Base-by-base conservation (phyloP, 2,329 filamentous ascomycete species). In the Colletotrichum endophyticum region DNA sequence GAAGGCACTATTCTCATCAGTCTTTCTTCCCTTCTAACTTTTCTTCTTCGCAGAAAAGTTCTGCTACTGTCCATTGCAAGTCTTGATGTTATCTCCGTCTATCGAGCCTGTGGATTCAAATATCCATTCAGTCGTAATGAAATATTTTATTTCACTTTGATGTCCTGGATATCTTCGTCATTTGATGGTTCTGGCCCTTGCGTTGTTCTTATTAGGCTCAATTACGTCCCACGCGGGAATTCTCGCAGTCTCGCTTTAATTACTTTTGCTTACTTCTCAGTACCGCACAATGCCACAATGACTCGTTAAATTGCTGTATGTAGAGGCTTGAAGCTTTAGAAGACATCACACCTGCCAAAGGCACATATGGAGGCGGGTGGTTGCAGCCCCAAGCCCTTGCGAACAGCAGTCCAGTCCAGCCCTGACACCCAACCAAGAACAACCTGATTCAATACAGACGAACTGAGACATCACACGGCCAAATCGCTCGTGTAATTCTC, bases 241-340 rank as follows among this genome's bases (percentile, higher is more conserved):
- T 49, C 9, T 49, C 44, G 19, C 44, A 19, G 44, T 13, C 2
- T 49, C 6, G 6, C 44, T 49, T 7, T 1, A 0, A 49, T 22
- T 12, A 3, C 2, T 12, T 49, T 49, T n/a, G 9, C 44, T 12
- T 49, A 49, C 44, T 49, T 13, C 19, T 12, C 19, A 22, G 9
- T 22, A 13, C 22, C 19, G 3, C 44, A 49, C 11, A 22, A 7
- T 4, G 19, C 19, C 19, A 1, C 3, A n/a, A 49, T 49, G 44
- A 49, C 44, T 49, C 11, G 6, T 19, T 1, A 12, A 7, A 4
- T 1, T n/a, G 19, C 2, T 49, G 5, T 2, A 0, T 3, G 44
- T n/a, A n/a, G 19, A 12, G 13, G 2, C 19, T 49, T 7, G 19
- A 19, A 49, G n/a, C 44, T 49, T 49, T 49, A n/a, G 44, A 49